Base-by-base conservation (phyloP, 1,284 basidiomycete species). In the Malassezia psittaci region DNA sequence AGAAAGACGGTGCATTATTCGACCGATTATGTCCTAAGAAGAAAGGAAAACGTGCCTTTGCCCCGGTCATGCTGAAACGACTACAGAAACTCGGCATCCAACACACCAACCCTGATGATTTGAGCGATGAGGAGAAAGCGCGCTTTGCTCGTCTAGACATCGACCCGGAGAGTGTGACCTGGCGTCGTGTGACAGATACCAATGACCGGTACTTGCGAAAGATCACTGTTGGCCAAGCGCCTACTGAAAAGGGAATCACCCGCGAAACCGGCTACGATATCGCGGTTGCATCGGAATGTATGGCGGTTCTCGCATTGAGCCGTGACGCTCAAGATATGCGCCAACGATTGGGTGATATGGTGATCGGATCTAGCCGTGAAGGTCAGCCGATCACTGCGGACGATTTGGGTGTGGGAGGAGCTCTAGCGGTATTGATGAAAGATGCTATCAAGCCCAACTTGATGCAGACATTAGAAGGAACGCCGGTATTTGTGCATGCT, bases 391-490 rank as follows among this genome's bases (percentile, higher is more conserved):
- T 98, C 76, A 98, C 93, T 29, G 91, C 91, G 18, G 94, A 98
- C 75, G 93, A 98, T 76, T 83, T 98, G 59, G 93, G 93, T 67
- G 88, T 88, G 66, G 87, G 90, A 62, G 93, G 93, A 61, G 93
- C 93, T 53, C 83, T 98, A 60, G 88, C 94, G 13, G 93, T 98
- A 47, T 81, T 98, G 59, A 88, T 98, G 86, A 96, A 96, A 80
- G 93, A 98, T 72, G 89, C 94, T 18, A 93, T 98, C 80, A 98
- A 98, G 80, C 93, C 93, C 18, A 98, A 96, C 74, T 77, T 98
- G 64, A 98, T 98, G 93, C 93, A 98, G 78, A 94, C 93, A 9
- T 80, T 98, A 47, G 89, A 98, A 78, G 93, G 93, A 48, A 98
- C 93, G 1, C 93, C 93, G 35, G 94, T 98, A 58, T 96, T 98